Base-by-base conservation (phyloP, 805 yeast genomes). In the Lachancea lanzarotensis region DNA sequence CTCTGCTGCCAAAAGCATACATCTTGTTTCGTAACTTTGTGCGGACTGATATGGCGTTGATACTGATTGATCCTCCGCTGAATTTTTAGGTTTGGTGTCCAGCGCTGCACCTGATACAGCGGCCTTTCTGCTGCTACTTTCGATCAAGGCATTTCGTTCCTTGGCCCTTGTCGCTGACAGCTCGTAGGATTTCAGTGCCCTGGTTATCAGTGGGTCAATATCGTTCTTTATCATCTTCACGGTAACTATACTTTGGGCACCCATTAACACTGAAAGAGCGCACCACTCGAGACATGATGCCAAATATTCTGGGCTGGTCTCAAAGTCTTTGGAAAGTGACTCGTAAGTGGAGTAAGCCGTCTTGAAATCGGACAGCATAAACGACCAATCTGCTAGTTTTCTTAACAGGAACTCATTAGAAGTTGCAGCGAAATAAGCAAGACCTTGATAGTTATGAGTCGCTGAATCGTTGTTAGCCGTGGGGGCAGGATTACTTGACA, bases 221-320 rank as follows among this genome's bases (percentile, higher is more conserved):
- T 73, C 75, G 48, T 69, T 73, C 46, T 70, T 70, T 11, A 67
- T 67, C 55, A 67, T 56, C 45, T 67, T 69, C 2, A 66, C 67
- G 1, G 73, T 69, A 17, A 70, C 69, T 39, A 69, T 67, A 34
- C 60, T 65, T 45, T 59, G 69, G 16, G 69, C 72, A 11, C 70
- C 89, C 64, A 91, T 71, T 3, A 90, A 65, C 20, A 83, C 68
- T 1, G 95, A 78, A 1, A 82, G 70, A 0, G 90, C 84, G 53
- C 86, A 81, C 84, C 88, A 85, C 63, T 91, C 96, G 52, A 90
- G 89, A n/a, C 84, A 71, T 0, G 95, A 79, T 0, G 96, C 95
- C 27, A 59, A 34, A 31, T 61, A 62, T 35, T 57, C 56, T 1
- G 65, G 65, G 40, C 82, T 75, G 47, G 77, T 75, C 33, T 78